phyloP scores from a whole-genome alignment of 306 rosid species.

The Dryas octopetala region DNA sequence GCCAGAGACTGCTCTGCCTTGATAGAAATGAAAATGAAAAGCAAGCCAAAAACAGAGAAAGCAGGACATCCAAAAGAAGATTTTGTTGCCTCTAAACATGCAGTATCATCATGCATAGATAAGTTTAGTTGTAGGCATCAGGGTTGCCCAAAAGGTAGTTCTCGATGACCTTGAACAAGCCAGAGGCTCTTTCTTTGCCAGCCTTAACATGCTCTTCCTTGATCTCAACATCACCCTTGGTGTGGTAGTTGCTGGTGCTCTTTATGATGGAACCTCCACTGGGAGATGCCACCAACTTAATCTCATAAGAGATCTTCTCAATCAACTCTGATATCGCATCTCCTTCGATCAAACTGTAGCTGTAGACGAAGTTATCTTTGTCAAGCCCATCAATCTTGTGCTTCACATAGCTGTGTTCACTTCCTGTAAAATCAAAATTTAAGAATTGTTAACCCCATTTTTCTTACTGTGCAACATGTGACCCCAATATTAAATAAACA shows the following conservation, averaged over 20 bases:
- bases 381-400: slow-evolving; percentile 43
- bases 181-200: slow-evolving; percentile 28
- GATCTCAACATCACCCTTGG: slow-evolving; percentile 31
- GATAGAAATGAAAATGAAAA: too few species aligned
- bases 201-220: slow-evolving; percentile 26
- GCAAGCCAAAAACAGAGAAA: background rate
- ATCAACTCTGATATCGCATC: slow-evolving; percentile 30
- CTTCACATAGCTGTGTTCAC: slow-evolving; percentile 13
- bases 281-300: slow-evolving; percentile 27
- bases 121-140: slow-evolving; percentile 18
- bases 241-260: slow-evolving; percentile 31
- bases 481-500: too few species aligned
- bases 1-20: too few species aligned
- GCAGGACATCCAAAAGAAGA: background rate
- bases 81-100: background rate
- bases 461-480: too few species aligned
- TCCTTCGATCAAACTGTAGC: slow-evolving; percentile 42
- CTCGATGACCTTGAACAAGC: slow-evolving; percentile 38
- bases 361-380: slow-evolving; percentile 27
- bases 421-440: slow-evolving; percentile 21
- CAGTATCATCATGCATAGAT: background rate
- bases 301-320: slow-evolving; percentile 41
- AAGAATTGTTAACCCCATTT: too few species aligned
- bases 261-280: slow-evolving; percentile 45
- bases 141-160: slow-evolving; percentile 38